Percentiles rank a stretch among this genome's conserved stretches.
phyloP scores from a whole-genome alignment of 768 basidiomycete genomes.

The Suillus clintonianus region DNA sequence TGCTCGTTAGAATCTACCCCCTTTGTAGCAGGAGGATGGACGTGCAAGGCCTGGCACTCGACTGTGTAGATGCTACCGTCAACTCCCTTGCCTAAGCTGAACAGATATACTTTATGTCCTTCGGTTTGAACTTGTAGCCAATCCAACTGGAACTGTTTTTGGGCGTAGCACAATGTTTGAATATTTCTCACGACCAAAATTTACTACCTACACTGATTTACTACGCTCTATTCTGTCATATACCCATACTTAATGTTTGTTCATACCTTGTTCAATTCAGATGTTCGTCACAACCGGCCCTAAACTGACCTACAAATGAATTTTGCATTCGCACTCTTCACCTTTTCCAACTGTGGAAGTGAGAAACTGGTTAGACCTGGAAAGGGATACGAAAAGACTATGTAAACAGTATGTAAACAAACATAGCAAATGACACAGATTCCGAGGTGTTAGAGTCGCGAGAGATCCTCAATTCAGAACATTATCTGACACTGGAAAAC shows the following conservation, averaged over 20 bases:
- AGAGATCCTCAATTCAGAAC: no score
- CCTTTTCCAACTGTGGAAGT: no score
- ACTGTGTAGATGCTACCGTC: not conserved
- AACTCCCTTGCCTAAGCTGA: not conserved
- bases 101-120: not conserved
- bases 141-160: not conserved
- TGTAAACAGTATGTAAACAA: no score
- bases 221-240: not conserved
- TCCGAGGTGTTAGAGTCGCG: no score
- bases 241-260: not conserved
- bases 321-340: no score
- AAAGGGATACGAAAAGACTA: no score
- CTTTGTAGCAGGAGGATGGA: not conserved
- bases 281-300: not conserved
- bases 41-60: not conserved
- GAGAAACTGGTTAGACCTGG: no score
- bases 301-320: not conserved
- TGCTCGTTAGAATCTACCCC: not conserved
- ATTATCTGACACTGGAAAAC: no score
- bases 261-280: not conserved
- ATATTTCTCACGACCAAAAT: not conserved
- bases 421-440: no score
- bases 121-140: not conserved
- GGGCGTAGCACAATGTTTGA: not conserved
- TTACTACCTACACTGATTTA: not conserved